A percentile compares a stretch with the other conserved stretches of the same genome.
phyloP scores from a whole-genome alignment of 2,329 filamentous ascomycete species.

The Curvularia verruculosa region DNA sequence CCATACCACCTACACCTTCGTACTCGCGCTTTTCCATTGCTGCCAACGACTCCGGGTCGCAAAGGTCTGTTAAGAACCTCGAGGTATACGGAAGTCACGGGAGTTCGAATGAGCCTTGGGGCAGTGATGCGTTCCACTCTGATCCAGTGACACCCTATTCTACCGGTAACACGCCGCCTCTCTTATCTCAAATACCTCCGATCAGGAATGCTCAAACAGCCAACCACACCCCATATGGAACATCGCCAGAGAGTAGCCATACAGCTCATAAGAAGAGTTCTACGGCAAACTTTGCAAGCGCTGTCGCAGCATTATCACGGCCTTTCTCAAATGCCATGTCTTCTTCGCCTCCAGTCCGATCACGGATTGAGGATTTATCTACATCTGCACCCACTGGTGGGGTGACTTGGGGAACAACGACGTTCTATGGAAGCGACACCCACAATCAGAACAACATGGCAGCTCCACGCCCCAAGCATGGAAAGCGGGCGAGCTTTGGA shows the following conservation, averaged over 20 bases:
- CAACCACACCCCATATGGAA: slow-evolving; percentile 51
- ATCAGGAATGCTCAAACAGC: slow-evolving; percentile 44
- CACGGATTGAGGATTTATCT: slow-evolving; percentile 48
- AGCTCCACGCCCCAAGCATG: slow-evolving; percentile 43
- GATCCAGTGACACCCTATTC: slow-evolving; percentile 60
- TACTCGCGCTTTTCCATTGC: slow-evolving; percentile 42
- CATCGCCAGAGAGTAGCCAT: slow-evolving; percentile 50
- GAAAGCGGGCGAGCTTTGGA: slow-evolving; percentile 48
- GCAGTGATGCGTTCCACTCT: slow-evolving; percentile 47
- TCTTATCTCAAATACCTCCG: slow-evolving; percentile 49
- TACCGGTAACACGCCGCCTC: slow-evolving; percentile 60
- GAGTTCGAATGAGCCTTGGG: slow-evolving; percentile 59
- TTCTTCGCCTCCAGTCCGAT: slow-evolving; percentile 48
- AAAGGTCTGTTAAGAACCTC: slow-evolving; percentile 36
- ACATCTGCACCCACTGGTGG: slow-evolving; percentile 51
- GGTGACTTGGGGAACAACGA: slow-evolving; percentile 56
- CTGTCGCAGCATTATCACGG: slow-evolving; percentile 49
- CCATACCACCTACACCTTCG: slow-evolving; percentile 40
- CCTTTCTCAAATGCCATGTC: slow-evolving; percentile 48
- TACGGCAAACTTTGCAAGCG: slow-evolving; percentile 48
- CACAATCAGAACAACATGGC: slow-evolving; percentile 35
- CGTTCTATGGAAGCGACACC: slow-evolving; percentile 47
- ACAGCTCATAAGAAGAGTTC: slow-evolving; percentile 40
- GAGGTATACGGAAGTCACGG: slow-evolving; percentile 56
- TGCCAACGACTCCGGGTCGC: slow-evolving; percentile 40